Conservation (phyloP, 805 yeast genomes). For the Nakazawaea molendinolei region DNA sequence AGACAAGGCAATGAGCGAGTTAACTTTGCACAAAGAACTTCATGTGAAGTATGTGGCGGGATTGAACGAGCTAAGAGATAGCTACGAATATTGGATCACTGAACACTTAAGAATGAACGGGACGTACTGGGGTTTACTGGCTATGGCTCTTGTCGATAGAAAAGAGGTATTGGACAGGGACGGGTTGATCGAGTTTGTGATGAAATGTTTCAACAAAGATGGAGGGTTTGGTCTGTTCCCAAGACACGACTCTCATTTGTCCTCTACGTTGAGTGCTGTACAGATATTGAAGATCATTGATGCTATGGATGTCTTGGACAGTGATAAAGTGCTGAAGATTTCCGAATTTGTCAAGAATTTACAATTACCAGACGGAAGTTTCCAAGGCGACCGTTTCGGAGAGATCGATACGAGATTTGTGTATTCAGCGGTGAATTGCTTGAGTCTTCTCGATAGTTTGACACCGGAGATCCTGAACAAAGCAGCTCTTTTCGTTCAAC, state of each 20-base stretch:
- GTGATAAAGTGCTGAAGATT: slow-evolving; percentile 17
- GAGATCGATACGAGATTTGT: slow-evolving; percentile 91
- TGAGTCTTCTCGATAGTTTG: slow-evolving; percentile 63
- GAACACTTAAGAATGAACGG: slow-evolving; percentile 92
- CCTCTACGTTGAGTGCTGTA: slow-evolving; percentile 79
- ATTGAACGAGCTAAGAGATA: slow-evolving; percentile 47
- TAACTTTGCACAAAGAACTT: slow-evolving; percentile 28
- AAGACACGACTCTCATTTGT: slow-evolving; percentile 79
- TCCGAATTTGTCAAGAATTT: slow-evolving; percentile 33
- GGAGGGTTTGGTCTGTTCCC: slow-evolving; percentile 94
- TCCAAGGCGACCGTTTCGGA: slow-evolving; percentile 87
- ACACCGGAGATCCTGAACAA: slow-evolving; percentile 45
- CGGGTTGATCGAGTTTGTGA: slow-evolving; percentile 63
- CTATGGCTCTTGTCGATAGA: slow-evolving; percentile 55
- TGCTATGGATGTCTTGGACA: slow-evolving; percentile 37
- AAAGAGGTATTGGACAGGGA: slow-evolving; percentile 49
- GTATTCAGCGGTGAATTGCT: slow-evolving; percentile 70
- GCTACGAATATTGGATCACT: slow-evolving; percentile 77
- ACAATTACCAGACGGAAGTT: slow-evolving; percentile 62
- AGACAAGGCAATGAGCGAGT: no score
- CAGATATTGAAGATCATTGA: slow-evolving; percentile 71
- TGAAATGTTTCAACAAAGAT: slow-evolving; percentile 50
- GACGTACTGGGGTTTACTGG: slow-evolving; percentile 89
- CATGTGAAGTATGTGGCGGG: slow-evolving; percentile 53
- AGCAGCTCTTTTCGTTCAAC: slow-evolving; percentile 57